Evolutionary conservation across 176 grass and related monocot genomes (phyloP).

Genomic region (Cocos nucifera): DNA sequence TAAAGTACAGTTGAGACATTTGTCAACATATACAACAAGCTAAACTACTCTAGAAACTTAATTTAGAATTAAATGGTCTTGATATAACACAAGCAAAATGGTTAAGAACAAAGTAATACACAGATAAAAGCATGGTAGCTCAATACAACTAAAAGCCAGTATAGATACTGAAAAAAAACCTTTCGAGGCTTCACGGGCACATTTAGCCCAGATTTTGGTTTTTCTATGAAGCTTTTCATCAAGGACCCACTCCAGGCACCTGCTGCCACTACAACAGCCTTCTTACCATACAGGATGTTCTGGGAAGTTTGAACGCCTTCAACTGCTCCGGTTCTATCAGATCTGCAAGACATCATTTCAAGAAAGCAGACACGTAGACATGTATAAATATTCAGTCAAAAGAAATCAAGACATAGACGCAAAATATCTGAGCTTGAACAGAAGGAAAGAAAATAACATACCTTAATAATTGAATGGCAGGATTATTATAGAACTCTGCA

Average conservation of each 20-base stretch:
- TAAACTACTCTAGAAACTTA: too few species aligned
- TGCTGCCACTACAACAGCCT: conserved; percentile 69
- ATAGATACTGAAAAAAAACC: conserved; percentile 21
- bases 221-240: conserved; percentile 38
- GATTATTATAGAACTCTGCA: conserved; percentile 74
- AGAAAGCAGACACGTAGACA: background rate
- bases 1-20: too few species aligned
- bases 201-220: conserved; percentile 42
- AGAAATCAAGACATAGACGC: too few species aligned
- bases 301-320: conserved; percentile 80
- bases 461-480: conserved; percentile 70
- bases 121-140: too few species aligned
- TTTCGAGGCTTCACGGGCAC: conserved; percentile 87
- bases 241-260: conserved; percentile 78
- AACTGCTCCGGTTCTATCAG: conserved; percentile 52
- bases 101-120: too few species aligned
- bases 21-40: too few species aligned
- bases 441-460: conserved; percentile 16
- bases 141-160: too few species aligned
- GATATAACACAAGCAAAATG: too few species aligned
- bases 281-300: conserved; percentile 64
- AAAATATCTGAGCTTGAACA: too few species aligned
- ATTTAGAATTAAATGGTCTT: too few species aligned
- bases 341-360: conserved; percentile 42
- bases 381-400: background rate